A percentile compares a stretch with the other conserved stretches of the same genome.
Evolutionary conservation across 2,329 filamentous ascomycete genomes (phyloP).

Genomic region (Lomentospora prolificans): DNA sequence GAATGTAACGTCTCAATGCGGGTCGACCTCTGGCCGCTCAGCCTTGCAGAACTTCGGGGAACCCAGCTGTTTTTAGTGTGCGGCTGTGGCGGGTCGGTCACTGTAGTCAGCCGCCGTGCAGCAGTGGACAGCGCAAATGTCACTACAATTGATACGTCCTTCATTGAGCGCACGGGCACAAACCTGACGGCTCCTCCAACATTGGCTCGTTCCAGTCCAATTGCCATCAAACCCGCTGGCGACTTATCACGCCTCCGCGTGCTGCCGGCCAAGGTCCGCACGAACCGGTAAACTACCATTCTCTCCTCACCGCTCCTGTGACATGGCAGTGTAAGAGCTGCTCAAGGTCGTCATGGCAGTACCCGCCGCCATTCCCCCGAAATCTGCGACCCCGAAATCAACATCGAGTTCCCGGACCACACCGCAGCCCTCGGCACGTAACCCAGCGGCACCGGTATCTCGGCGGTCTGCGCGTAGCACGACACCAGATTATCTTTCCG

Average conservation of each 20-base stretch:
- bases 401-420: slow-evolving; percentile 7
- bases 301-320: background rate
- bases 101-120: background rate
- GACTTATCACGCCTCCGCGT: background rate
- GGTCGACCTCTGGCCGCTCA: background rate
- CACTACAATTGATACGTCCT: too few species aligned
- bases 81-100: background rate
- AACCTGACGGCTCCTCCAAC: too few species aligned
- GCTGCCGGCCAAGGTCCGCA: background rate
- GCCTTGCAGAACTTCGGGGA: background rate
- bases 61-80: background rate
- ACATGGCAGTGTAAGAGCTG: background rate
- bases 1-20: background rate
- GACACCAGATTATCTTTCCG: slow-evolving; percentile 49
- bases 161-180: too few species aligned
- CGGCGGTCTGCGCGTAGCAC: slow-evolving; percentile 24
- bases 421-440: slow-evolving; percentile 5
- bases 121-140: background rate
- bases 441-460: slow-evolving; percentile 15
- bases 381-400: slow-evolving; percentile 7
- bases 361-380: slow-evolving; percentile 3
- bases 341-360: background rate
- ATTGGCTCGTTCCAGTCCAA: background rate
- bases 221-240: background rate
- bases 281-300: background rate